Percentiles rank a stretch among this genome's conserved stretches.
Evolutionary conservation across 139 green algal genomes (phyloP).

Genomic region (Chlamydomonas incerta): DNA sequence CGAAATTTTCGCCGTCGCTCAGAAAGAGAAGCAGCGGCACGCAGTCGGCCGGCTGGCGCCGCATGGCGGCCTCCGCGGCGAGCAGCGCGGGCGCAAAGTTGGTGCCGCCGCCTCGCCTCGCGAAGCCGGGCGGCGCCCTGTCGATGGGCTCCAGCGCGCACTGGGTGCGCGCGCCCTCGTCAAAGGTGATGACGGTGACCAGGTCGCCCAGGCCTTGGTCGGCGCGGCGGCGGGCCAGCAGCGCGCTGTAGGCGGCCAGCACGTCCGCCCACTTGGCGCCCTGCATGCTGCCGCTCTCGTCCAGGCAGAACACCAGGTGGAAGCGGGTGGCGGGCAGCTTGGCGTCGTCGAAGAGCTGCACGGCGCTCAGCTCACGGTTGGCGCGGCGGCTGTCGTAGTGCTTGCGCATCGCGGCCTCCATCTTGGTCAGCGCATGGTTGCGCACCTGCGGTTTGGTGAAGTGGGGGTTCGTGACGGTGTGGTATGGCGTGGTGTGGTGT

Average conservation of each 20-base stretch:
- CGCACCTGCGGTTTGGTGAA: constrained; percentile 18
- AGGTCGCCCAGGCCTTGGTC: constrained; percentile 48
- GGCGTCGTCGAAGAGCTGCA: constrained; percentile 45
- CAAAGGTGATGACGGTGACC: constrained; percentile 52
- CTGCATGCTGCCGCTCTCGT: constrained; percentile 50
- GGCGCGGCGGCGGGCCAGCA: constrained; percentile 36
- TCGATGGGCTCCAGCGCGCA: not conserved
- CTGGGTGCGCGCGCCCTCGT: not conserved
- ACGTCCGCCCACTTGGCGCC: constrained; percentile 50
- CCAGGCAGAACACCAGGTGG: constrained; percentile 63
- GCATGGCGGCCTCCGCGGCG: not conserved
- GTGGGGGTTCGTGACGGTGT: no score
- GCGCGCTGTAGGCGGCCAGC: constrained; percentile 34
- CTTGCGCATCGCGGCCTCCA: constrained; percentile 24
- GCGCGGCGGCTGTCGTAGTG: constrained; percentile 34
- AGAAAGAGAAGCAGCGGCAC: constrained; percentile 61
- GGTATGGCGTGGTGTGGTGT: no score
- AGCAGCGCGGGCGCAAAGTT: constrained; percentile 38
- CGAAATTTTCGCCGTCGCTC: constrained; percentile 50
- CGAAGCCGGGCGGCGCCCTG: not conserved
- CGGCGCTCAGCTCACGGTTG: constrained; percentile 21
- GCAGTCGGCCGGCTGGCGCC: constrained; percentile 19
- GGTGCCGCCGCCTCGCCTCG: constrained; percentile 32
- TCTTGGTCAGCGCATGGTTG: not conserved
- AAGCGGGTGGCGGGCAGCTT: constrained; percentile 46